Percentiles rank a stretch among this genome's conserved stretches.
Evolutionary conservation across 495 filamentous ascomycete species (phyloP).

Genomic region (Opeltia flavorubescens): DNA sequence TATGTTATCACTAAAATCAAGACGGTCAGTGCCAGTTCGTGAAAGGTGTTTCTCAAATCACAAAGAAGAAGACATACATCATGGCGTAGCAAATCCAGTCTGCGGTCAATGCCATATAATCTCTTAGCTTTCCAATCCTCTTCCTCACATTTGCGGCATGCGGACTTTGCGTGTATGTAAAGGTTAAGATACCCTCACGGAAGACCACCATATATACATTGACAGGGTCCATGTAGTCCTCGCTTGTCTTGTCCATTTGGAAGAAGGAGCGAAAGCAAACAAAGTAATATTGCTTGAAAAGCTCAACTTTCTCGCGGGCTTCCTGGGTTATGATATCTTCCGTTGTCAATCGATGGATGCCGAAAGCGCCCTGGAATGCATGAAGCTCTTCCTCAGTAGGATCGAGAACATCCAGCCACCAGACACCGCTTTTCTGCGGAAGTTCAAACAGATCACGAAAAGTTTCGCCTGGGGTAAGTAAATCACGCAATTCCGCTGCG

Average conservation of each 20-base stretch:
- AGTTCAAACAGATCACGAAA: constrained; percentile 81
- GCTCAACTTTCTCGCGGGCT: constrained; percentile 92
- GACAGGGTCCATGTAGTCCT: constrained; percentile 73
- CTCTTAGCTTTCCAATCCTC: constrained; percentile 81
- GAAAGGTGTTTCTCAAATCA: constrained; percentile 1
- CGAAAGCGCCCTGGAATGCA: constrained; percentile 80
- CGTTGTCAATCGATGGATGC: constrained; percentile 80
- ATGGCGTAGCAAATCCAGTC: constrained; percentile 99
- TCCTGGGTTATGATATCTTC: constrained; percentile 93
- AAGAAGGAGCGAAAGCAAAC: constrained; percentile 92
- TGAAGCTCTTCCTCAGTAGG: constrained; percentile 80
- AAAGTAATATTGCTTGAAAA: constrained; percentile 95
- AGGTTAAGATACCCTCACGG: constrained; percentile 85
- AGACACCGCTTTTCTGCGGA: constrained; percentile 59
- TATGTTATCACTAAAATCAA: constrained; percentile 65
- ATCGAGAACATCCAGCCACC: constrained; percentile 91
- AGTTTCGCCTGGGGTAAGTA: constrained; percentile 76
- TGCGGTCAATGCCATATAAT: constrained; percentile 81
- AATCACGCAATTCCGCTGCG: constrained; percentile 70
- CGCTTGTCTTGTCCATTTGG: constrained; percentile 61
- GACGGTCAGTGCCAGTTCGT: constrained; percentile 4
- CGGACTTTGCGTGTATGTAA: constrained; percentile 71
- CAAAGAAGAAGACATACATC: constrained; percentile 48
- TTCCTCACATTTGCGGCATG: constrained; percentile 81
- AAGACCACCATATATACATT: constrained; percentile 97